Evolutionary conservation across 495 filamentous ascomycete species (phyloP).

Genomic region (Trichocladium uniseriatum): DNA sequence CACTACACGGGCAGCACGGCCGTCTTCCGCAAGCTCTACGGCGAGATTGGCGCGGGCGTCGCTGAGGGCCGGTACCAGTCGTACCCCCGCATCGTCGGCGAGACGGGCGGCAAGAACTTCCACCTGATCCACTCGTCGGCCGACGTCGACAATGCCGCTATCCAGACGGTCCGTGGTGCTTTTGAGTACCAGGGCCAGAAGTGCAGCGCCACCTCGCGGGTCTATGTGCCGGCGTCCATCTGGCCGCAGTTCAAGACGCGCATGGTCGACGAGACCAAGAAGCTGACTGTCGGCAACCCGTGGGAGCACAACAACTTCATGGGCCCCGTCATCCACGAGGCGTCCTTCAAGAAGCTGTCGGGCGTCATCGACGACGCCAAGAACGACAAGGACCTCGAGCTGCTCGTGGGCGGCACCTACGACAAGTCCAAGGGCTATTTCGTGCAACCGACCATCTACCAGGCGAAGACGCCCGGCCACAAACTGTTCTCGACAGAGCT

Average conservation of each 20-base stretch:
- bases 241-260: conserved; percentile 55
- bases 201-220: conserved; percentile 70
- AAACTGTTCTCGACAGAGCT: conserved; percentile 61
- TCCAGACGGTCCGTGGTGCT: conserved; percentile 74
- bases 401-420: conserved; percentile 60
- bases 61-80: conserved; percentile 58
- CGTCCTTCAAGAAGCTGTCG: conserved; percentile 61
- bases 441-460: conserved; percentile 65
- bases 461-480: conserved; percentile 51
- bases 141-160: conserved; percentile 63
- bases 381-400: conserved; percentile 51
- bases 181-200: conserved; percentile 92
- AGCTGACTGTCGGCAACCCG: conserved; percentile 59
- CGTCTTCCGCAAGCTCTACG: conserved; percentile 70
- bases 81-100: conserved; percentile 75
- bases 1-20: conserved; percentile 76
- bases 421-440: conserved; percentile 61
- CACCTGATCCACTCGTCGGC: conserved; percentile 70
- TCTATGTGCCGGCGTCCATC: conserved; percentile 63
- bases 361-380: conserved; percentile 59
- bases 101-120: conserved; percentile 91
- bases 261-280: conserved; percentile 55
- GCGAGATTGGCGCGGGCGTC: conserved; percentile 58
- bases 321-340: conserved; percentile 68
- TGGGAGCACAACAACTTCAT: conserved; percentile 61